Percentiles rank a stretch among this genome's conserved stretches.
These are phyloP conservation scores for Fusarium sp. DNA, from an alignment of 2,329 filamentous ascomycete species.

Conservation along the genomic window DNA sequence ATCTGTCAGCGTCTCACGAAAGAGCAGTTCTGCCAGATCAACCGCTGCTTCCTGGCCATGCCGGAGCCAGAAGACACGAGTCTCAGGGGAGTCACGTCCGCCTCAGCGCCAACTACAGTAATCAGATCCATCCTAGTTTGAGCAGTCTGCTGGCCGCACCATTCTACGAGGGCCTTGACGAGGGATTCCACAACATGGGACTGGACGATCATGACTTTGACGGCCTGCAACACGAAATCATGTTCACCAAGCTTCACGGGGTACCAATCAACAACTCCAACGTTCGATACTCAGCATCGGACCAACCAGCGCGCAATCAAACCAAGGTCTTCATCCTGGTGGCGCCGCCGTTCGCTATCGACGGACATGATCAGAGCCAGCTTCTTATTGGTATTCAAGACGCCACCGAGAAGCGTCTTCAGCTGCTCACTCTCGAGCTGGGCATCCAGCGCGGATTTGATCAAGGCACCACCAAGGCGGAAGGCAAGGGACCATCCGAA, in stretches of 20 bases:
- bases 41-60: conserved; percentile 54
- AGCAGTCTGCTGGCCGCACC: conserved; percentile 76
- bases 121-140: conserved; percentile 62
- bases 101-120: conserved; percentile 56
- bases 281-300: conserved; percentile 69
- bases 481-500: conserved; percentile 34
- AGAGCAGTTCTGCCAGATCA: conserved; percentile 82
- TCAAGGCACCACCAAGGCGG: conserved; percentile 35
- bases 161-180: conserved; percentile 76
- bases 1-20: conserved; percentile 87
- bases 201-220: conserved; percentile 79
- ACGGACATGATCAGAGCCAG: conserved; percentile 65
- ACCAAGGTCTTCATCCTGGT: conserved; percentile 76
- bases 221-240: conserved; percentile 77
- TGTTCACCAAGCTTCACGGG: conserved; percentile 77
- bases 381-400: conserved; percentile 79
- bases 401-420: conserved; percentile 72
- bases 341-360: conserved; percentile 66
- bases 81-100: conserved; percentile 68
- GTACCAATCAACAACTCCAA: conserved; percentile 72
- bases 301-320: conserved; percentile 63
- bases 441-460: conserved; percentile 55
- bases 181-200: conserved; percentile 78
- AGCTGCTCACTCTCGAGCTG: conserved; percentile 73
- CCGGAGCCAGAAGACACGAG: conserved; percentile 71